Percentiles rank a stretch among this genome's conserved stretches.
These are phyloP conservation scores for Vigna mungo DNA, from an alignment of 306 rosid species.

Conservation along the genomic window DNA sequence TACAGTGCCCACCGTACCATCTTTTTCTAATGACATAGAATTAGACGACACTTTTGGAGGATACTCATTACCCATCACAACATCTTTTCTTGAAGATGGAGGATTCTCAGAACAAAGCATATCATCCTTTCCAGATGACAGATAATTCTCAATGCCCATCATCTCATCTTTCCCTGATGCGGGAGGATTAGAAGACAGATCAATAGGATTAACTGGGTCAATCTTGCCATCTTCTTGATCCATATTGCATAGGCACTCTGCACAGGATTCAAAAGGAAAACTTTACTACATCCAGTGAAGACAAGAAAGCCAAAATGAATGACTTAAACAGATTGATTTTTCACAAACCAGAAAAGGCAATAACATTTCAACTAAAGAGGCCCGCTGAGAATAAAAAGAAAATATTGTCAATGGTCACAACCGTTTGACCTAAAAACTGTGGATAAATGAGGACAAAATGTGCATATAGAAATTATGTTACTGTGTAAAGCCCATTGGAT, in stretches of 20 bases:
- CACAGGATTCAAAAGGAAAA: constrained; percentile 4
- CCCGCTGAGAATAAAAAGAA: background rate
- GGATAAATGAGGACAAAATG: background rate
- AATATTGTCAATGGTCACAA: background rate
- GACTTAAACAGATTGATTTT: background rate
- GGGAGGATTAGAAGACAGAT: constrained; percentile 5
- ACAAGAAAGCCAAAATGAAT: constrained; percentile 1
- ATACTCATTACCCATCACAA: constrained; percentile 23
- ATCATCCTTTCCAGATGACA: constrained; percentile 20
- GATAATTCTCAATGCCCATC: constrained; percentile 23
- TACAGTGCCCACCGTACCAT: constrained; percentile 32
- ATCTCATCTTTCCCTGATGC: constrained; percentile 23
- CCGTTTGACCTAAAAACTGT: background rate
- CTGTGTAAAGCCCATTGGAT: background rate
- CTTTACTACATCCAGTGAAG: constrained; percentile 32
- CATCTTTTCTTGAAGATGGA: constrained; percentile 18
- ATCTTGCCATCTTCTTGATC: constrained; percentile 52
- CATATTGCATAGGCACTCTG: constrained; percentile 29
- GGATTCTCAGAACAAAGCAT: constrained; percentile 31
- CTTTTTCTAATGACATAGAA: background rate
- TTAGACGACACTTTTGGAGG: constrained; percentile 21
- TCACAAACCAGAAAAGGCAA: constrained; percentile 2
- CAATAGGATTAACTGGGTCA: constrained; percentile 31
- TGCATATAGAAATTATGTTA: constrained; percentile 1
- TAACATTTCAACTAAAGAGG: constrained; percentile 1